Evolutionary conservation across 345 rosid genomes (phyloP).

Genomic region (Gossypium australe): DNA sequence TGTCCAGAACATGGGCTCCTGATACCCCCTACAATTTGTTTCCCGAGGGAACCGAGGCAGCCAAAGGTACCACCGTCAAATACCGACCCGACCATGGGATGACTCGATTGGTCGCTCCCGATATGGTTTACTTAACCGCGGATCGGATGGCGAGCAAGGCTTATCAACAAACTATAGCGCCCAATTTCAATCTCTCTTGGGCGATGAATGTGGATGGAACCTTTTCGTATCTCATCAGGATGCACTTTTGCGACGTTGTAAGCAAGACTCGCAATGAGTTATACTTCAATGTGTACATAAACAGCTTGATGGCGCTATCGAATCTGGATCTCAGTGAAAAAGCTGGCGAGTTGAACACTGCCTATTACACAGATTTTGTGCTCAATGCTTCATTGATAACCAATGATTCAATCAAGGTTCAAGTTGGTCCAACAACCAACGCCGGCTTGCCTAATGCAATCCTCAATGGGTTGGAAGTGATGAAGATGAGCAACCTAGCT

Average conservation of each 20-base stretch:
- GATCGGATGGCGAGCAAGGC: conserved; percentile 32
- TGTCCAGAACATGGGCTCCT: conserved; percentile 62
- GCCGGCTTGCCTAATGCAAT: conserved; percentile 49
- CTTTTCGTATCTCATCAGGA: conserved; percentile 54
- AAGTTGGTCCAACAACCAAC: conserved; percentile 54
- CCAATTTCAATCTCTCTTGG: conserved; percentile 79
- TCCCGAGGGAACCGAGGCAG: conserved; percentile 43
- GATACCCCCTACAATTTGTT: conserved; percentile 47
- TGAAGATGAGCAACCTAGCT: conserved; percentile 57
- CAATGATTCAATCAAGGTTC: conserved; percentile 50
- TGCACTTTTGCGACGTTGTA: conserved; percentile 80
- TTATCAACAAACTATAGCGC: conserved; percentile 34
- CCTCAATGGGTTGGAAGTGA: conserved; percentile 70
- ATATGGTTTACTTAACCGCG: conserved; percentile 49
- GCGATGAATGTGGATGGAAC: conserved; percentile 43
- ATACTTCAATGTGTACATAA: conserved; percentile 60
- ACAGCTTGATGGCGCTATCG: conserved; percentile 32
- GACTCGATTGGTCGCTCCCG: conserved; percentile 46
- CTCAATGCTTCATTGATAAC: conserved; percentile 39
- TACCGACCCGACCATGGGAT: conserved; percentile 40
- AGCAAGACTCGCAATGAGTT: conserved; percentile 59
- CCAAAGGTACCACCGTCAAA: conserved; percentile 26
- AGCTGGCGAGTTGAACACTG: conserved; percentile 33
- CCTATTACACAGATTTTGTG: conserved; percentile 56
- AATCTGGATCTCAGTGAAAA: conserved; percentile 50